A percentile compares a stretch with the other conserved stretches of the same genome.
Conservation (phyloP, 148 eudicot genomes). For the Spergularia bocconei region DNA sequence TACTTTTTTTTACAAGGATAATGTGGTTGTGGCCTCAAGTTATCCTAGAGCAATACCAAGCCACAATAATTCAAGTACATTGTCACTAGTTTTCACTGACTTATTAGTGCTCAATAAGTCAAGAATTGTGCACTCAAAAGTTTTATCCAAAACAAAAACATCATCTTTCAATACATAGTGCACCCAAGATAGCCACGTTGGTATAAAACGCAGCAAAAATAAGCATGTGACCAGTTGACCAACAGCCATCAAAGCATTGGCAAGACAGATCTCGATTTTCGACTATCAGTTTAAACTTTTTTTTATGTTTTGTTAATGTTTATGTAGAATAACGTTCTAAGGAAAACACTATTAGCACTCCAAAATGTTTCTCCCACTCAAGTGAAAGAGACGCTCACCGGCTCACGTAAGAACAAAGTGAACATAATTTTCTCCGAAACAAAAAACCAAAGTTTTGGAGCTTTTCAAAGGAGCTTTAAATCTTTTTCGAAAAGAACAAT, state of each 20-base stretch:
- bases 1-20: neutral
- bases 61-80: neutral
- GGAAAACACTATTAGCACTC: too few species aligned
- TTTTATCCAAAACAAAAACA: slow-evolving; percentile 8
- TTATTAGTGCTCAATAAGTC: neutral
- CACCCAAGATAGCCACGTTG: slow-evolving; percentile 26
- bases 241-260: too few species aligned
- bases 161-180: neutral
- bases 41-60: too few species aligned
- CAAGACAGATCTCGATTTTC: too few species aligned
- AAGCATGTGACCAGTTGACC: too few species aligned
- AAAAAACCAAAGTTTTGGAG: slow-evolving; percentile 7
- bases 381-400: neutral
- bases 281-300: too few species aligned
- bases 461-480: neutral
- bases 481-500: neutral
- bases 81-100: neutral
- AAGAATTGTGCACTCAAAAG: neutral
- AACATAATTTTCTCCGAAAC: neutral
- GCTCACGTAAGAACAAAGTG: neutral
- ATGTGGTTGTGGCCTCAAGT: neutral
- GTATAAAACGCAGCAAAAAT: slow-evolving; percentile 16
- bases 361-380: neutral
- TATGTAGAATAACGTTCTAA: too few species aligned
- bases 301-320: too few species aligned